Conservation (phyloP, 257 asterid species). For the Ophiorrhiza pumila region DNA sequence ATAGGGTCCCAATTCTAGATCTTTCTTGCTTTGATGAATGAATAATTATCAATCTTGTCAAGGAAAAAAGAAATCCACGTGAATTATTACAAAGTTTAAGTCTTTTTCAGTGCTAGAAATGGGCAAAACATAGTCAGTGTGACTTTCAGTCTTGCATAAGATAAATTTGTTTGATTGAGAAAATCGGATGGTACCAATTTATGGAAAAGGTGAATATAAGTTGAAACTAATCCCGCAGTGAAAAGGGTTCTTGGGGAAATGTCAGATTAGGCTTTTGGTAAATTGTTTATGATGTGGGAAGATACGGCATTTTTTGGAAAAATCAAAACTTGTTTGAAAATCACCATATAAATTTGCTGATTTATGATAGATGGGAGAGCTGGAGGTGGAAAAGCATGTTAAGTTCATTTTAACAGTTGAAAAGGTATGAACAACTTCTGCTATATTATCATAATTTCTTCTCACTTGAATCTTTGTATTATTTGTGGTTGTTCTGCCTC, state of each 20-base stretch:
- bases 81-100: no score
- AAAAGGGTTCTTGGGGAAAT: not conserved
- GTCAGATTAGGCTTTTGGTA: no score
- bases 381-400: conserved; percentile 22
- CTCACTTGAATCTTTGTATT: not conserved
- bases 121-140: no score
- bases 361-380: conserved; percentile 26
- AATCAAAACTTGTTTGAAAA: no score
- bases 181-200: not conserved
- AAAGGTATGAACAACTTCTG: conserved; percentile 18
- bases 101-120: no score
- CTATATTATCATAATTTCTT: not conserved
- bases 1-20: no score
- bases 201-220: not conserved
- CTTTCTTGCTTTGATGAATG: no score
- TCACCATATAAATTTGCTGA: no score
- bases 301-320: no score
- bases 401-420: conserved; percentile 25
- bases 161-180: not conserved
- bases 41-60: no score
- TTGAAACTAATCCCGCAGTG: not conserved
- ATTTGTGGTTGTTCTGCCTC: not conserved
- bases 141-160: not conserved
- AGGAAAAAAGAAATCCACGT: no score
- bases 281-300: not conserved